These are phyloP conservation scores for Pichia sp. DNA, from an alignment of 1,139 yeast species.

Conservation along the genomic window DNA sequence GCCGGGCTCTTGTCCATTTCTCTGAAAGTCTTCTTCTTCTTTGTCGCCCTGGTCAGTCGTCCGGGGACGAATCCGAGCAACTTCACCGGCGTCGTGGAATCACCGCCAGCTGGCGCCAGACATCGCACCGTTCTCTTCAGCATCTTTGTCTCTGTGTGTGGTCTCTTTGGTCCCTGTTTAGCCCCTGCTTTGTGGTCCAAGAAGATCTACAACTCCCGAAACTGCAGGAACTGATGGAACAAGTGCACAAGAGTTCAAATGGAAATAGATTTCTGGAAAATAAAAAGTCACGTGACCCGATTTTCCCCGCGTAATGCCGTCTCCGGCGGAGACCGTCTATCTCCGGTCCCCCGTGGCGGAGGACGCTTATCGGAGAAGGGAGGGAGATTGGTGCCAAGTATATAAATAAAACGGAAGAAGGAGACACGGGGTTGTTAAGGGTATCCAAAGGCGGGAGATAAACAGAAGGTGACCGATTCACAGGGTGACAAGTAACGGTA, in stretches of 20 bases:
- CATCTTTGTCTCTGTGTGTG: background rate
- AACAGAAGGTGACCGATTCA: no score
- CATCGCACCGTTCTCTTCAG: background rate
- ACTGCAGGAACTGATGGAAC: no score
- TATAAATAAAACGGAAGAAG: background rate
- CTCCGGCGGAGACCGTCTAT: background rate
- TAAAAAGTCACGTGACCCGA: background rate
- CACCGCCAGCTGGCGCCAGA: background rate
- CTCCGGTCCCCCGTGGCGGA: background rate
- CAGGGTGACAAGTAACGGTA: background rate
- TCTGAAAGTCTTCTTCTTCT: background rate
- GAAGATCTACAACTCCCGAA: no score
- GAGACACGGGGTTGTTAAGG: background rate
- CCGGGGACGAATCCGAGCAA: background rate
- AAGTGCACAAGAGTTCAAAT: no score
- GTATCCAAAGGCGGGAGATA: no score
- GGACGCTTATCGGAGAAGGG: background rate
- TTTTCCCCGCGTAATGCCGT: no score
- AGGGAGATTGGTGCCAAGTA: background rate
- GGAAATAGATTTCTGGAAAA: no score
- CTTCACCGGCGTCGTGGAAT: background rate
- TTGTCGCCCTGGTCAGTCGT: background rate
- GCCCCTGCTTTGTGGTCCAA: background rate
- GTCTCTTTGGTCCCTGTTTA: background rate
- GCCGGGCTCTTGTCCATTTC: no score